These are phyloP conservation scores for Xylariaceae sp. DNA, from an alignment of 2,329 filamentous ascomycete species.

Conservation along the genomic window DNA sequence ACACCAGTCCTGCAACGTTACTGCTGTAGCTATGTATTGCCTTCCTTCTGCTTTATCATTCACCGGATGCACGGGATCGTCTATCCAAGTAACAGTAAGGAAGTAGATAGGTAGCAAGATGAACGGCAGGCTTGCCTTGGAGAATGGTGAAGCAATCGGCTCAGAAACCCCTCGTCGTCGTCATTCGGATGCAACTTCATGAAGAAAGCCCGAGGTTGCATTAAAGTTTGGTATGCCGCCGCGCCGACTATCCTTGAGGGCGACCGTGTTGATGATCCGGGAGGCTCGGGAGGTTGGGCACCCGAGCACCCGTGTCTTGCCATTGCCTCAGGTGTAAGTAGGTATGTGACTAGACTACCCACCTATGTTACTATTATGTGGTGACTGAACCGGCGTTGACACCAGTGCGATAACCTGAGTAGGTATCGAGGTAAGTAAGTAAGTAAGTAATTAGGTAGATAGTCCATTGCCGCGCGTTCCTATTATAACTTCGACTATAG, in stretches of 20 bases:
- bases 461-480: no score
- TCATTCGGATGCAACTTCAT: not conserved
- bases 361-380: no score
- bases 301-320: no score
- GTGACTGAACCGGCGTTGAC: not conserved
- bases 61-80: not conserved
- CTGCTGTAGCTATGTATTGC: not conserved
- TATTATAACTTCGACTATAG: no score
- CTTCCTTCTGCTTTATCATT: not conserved
- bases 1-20: slow-evolving; percentile 15
- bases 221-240: not conserved
- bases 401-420: not conserved
- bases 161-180: not conserved
- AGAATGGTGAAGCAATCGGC: not conserved
- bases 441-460: no score
- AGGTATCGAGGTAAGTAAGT: no score
- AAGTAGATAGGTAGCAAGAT: not conserved
- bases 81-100: not conserved
- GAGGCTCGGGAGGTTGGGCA: not conserved
- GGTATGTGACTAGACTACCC: not conserved
- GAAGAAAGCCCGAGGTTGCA: not conserved
- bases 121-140: no score
- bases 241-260: not conserved
- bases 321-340: no score
- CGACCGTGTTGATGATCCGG: not conserved